Percentiles rank a stretch among this genome's conserved stretches.
phyloP scores from a whole-genome alignment of 805 yeast species.

The Lachancea meyersii region DNA sequence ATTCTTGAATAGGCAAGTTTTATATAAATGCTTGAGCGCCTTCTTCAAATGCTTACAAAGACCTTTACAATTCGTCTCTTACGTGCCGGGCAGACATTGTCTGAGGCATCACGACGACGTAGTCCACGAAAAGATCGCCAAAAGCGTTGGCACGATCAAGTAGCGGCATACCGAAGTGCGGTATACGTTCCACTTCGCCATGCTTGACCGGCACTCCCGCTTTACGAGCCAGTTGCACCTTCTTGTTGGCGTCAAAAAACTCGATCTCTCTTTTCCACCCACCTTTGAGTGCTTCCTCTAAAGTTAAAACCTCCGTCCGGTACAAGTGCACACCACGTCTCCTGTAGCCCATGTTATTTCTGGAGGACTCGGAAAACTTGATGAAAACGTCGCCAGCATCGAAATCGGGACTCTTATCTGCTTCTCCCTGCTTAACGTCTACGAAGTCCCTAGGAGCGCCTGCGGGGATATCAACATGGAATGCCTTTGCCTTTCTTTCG shows the following conservation, averaged over 20 bases:
- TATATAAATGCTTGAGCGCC: not conserved
- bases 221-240: constrained; percentile 41
- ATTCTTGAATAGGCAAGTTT: not conserved
- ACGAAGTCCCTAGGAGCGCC: constrained; percentile 62
- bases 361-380: constrained; percentile 47
- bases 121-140: constrained; percentile 50
- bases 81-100: constrained; percentile 6
- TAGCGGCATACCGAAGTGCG: constrained; percentile 83
- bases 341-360: constrained; percentile 71
- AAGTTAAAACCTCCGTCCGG: constrained; percentile 70
- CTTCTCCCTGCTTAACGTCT: constrained; percentile 63
- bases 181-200: constrained; percentile 67
- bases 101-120: constrained; percentile 41
- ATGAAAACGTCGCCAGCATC: constrained; percentile 73
- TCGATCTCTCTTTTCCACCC: constrained; percentile 70
- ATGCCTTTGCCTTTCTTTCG: constrained; percentile 46
- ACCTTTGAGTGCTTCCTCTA: constrained; percentile 69
- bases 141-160: constrained; percentile 39
- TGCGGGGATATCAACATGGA: constrained; percentile 56
- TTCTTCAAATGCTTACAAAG: not conserved
- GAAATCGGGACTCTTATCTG: constrained; percentile 78
- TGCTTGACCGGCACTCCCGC: constrained; percentile 47
- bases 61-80: constrained; percentile 6
- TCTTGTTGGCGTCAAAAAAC: constrained; percentile 57
- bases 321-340: constrained; percentile 69